phyloP scores from a whole-genome alignment of 1,284 basidiomycete genomes.

The Hypsizygus ulmarius region DNA sequence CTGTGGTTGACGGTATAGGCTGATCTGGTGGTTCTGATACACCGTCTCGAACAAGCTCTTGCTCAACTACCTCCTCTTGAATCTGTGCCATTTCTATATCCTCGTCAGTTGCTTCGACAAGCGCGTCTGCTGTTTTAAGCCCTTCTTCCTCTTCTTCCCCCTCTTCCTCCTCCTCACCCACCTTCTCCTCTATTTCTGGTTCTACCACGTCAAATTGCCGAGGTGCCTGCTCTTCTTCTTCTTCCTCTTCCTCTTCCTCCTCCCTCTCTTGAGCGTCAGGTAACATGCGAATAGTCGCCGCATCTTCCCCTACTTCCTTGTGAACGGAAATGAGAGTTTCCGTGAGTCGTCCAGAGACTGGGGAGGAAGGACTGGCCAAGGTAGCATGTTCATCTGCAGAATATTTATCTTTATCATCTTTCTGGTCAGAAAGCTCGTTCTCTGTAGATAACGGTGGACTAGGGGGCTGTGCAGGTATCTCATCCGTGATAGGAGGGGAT shows the following conservation, averaged over 20 bases:
- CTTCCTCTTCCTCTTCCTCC: too few species aligned
- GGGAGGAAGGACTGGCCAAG: too few species aligned
- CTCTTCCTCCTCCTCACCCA: slow-evolving; percentile 7
- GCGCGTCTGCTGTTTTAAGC: slow-evolving; percentile 3
- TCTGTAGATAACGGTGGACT: too few species aligned
- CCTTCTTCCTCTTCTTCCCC: slow-evolving; percentile 16
- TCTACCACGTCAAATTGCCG: neutral
- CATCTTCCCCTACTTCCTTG: neutral
- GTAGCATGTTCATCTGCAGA: too few species aligned
- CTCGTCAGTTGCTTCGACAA: slow-evolving; percentile 7
- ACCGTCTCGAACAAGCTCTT: slow-evolving; percentile 9
- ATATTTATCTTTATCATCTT: too few species aligned
- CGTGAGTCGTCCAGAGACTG: too few species aligned
- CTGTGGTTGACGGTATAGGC: slow-evolving; percentile 4
- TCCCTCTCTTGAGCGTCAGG: too few species aligned
- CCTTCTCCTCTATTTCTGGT: slow-evolving; percentile 3
- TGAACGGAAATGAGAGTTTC: neutral
- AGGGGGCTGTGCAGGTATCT: too few species aligned
- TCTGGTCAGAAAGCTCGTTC: too few species aligned
- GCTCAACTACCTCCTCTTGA: slow-evolving; percentile 10
- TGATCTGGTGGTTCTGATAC: slow-evolving; percentile 3
- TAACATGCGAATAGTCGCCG: too few species aligned
- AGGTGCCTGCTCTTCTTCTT: neutral
- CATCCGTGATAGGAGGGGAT: too few species aligned
- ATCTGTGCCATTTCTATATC: slow-evolving; percentile 10